A percentile compares a stretch with the other conserved stretches of the same genome.
phyloP scores from a whole-genome alignment of 768 basidiomycete genomes.

The Leccinum imitatum region DNA sequence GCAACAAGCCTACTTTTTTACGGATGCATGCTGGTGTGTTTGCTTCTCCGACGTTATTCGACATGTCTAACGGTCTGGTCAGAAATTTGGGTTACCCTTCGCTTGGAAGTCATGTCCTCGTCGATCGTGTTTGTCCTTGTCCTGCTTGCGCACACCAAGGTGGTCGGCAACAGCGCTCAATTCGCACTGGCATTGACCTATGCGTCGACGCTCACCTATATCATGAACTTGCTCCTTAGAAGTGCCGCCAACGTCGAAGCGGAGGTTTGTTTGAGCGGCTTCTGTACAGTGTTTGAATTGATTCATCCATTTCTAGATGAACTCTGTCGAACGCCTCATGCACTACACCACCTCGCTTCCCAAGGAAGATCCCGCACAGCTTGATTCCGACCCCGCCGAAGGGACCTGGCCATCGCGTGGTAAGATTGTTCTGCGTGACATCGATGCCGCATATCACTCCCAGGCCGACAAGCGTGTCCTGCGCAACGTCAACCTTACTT shows the following conservation, averaged over 20 bases:
- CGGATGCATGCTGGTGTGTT: conserved; percentile 27
- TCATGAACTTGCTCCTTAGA: conserved; percentile 29
- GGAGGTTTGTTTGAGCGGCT: conserved; percentile 15
- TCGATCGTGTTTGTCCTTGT: conserved; percentile 24
- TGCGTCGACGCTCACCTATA: conserved; percentile 25
- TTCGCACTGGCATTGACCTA: conserved; percentile 32
- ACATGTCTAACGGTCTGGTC: neutral
- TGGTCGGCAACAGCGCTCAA: conserved; percentile 24
- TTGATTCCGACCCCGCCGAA: conserved; percentile 23
- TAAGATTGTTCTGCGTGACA: conserved; percentile 60
- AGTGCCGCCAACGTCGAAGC: conserved; percentile 29
- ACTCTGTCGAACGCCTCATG: conserved; percentile 31
- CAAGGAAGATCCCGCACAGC: conserved; percentile 20
- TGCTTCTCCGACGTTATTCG: neutral
- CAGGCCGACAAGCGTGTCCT: conserved; percentile 63
- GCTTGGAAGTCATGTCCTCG: conserved; percentile 32
- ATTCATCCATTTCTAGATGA: conserved; percentile 20
- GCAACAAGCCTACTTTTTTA: conserved; percentile 31
- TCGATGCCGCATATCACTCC: conserved; percentile 72
- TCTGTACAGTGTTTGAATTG: neutral
- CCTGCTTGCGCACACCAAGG: conserved; percentile 28
- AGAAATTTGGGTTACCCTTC: conserved; percentile 35
- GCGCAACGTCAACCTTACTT: conserved; percentile 57
- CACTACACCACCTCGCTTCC: conserved; percentile 25
- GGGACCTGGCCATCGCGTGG: conserved; percentile 40